These are phyloP conservation scores for Podaxis carcinomalis DNA, from an alignment of 768 basidiomycete genomes.

Conservation along the genomic window DNA sequence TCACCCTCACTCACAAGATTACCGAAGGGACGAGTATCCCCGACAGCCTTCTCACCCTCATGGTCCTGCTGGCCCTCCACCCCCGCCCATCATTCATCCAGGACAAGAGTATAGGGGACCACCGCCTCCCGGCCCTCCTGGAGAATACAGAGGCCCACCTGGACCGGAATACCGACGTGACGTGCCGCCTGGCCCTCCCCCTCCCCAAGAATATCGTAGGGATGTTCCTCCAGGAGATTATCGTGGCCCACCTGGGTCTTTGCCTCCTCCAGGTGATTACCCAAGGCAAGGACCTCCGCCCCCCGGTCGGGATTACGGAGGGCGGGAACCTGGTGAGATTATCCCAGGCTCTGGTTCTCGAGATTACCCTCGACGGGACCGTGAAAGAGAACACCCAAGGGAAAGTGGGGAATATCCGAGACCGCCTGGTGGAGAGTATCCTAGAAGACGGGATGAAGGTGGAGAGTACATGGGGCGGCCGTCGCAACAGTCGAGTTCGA, in stretches of 20 bases:
- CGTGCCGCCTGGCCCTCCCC: neutral
- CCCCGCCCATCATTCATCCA: slow-evolving; percentile 12
- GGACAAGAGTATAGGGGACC: slow-evolving; percentile 3
- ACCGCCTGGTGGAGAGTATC: slow-evolving; percentile 6
- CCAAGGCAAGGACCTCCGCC: slow-evolving; percentile 5
- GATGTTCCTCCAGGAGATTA: slow-evolving; percentile 7
- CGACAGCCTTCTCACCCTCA: neutral
- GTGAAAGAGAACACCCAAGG: slow-evolving; percentile 5
- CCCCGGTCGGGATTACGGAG: neutral
- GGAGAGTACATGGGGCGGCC: slow-evolving; percentile 1
- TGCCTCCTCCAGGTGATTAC: slow-evolving; percentile 9
- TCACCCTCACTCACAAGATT: slow-evolving; percentile 2
- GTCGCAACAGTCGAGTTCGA: neutral
- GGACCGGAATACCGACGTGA: slow-evolving; percentile 4
- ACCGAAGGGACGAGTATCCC: slow-evolving; percentile 8
- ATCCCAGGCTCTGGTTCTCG: neutral
- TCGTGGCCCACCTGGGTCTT: slow-evolving; percentile 7
- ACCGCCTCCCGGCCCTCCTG: slow-evolving; percentile 3
- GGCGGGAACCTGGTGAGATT: slow-evolving; percentile 9
- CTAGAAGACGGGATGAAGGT: slow-evolving; percentile 6
- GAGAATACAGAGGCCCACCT: slow-evolving; percentile 5
- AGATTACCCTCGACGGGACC: slow-evolving; percentile 5
- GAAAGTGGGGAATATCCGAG: slow-evolving; percentile 9
- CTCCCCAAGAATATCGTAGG: slow-evolving; percentile 4
- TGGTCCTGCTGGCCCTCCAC: slow-evolving; percentile 10